Conservation (phyloP, 495 filamentous ascomycete species). For the Diplogelasinospora grovesii region DNA sequence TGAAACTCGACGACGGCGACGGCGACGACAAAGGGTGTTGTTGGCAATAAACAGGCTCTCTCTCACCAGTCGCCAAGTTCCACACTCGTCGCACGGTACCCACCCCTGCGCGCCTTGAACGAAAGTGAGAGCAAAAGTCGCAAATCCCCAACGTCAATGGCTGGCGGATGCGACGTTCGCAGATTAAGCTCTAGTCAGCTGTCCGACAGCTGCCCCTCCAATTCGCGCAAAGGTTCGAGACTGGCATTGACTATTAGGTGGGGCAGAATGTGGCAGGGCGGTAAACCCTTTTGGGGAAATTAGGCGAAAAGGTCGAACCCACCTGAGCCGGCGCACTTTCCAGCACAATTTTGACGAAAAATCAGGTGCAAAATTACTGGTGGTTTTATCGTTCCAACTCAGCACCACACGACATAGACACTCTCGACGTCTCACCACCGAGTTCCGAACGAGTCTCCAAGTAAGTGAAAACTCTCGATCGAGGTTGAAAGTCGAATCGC, state of each 20-base stretch:
- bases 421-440: slow-evolving; percentile 26
- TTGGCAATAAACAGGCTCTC: slow-evolving; percentile 2
- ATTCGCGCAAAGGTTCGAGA: not conserved
- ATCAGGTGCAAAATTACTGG: slow-evolving; percentile 27
- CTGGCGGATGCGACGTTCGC: too few species aligned
- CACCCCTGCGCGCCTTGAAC: too few species aligned
- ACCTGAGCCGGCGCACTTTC: slow-evolving; percentile 28
- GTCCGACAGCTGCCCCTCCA: not conserved
- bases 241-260: too few species aligned
- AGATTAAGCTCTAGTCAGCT: slow-evolving; percentile 1
- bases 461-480: slow-evolving; percentile 29
- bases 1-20: too few species aligned
- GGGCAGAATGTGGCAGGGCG: not conserved
- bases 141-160: too few species aligned
- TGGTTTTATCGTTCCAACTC: slow-evolving; percentile 22
- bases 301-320: too few species aligned
- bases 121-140: too few species aligned
- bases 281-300: slow-evolving; percentile 20
- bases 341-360: slow-evolving; percentile 28
- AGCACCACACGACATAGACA: slow-evolving; percentile 24
- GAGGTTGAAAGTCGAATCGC: too few species aligned
- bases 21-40: not conserved
- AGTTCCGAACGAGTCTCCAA: slow-evolving; percentile 26
- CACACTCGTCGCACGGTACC: too few species aligned
- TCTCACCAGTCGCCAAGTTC: not conserved